Evolutionary conservation across 495 filamentous ascomycete genomes (phyloP), one percentile per base, ranked within the genome.

Genomic region (Penicillium psychrofluorescens): DNA sequence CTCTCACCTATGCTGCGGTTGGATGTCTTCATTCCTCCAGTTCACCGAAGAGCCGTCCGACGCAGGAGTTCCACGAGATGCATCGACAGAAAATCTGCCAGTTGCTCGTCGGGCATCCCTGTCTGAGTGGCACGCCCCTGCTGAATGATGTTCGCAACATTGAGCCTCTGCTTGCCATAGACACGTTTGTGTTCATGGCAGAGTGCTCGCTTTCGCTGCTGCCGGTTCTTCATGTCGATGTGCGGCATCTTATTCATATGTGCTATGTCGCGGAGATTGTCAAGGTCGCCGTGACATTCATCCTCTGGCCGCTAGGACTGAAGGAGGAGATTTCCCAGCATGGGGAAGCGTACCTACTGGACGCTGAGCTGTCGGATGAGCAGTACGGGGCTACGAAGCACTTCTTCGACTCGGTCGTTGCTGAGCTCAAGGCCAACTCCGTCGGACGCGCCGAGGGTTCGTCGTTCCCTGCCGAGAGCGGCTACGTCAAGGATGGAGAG

Each of bases 191-290:
- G 11, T 95, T 96, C 68, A 64, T 99, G n/a, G 71, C 80, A 2
- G 84, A 90, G 53, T 79, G 75, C 44, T 82, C 84, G 5, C 54
- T 83, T 11, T 85, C 80, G 46, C 68, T 95, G 33, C 76, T 80
- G 15, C 83, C 88, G 14, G 79, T 84, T 12, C 76, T 88, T 9
- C 62, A 77, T 36, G 72, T 94, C 38, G 83, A 95, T 41, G 79
- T 94, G 29, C 78, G 85, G 46, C 87, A 95, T 64, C 54, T 97
- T 11, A 66, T 97, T 28, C 85, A 85, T 10, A 75, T 96, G 44
- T 97, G 92, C 68, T 96, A 95, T 56, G 74, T 94, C 32, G 87
- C 88, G 27, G 91, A 99, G 64, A 78, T 97, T 35, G 81, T 90
- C 35, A 92, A 95, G 64, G 85, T 88, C 8, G 62, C 65, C 29